A percentile compares a stretch with the other conserved stretches of the same genome.
These are phyloP conservation scores for Mallotus nudiflorus DNA, from an alignment of 345 rosid species.

Conservation along the genomic window DNA sequence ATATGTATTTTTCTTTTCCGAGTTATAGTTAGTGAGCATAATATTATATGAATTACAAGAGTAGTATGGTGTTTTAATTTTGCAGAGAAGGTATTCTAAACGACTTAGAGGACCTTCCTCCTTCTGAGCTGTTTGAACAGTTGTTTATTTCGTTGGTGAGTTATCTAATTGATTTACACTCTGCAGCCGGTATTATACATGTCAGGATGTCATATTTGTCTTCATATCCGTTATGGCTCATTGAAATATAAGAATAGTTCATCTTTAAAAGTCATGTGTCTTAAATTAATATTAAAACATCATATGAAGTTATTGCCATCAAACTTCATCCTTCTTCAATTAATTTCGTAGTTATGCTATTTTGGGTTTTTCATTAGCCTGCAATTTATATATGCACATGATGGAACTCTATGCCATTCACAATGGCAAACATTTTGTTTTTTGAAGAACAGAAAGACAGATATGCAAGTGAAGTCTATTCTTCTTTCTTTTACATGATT, in stretches of 20 bases:
- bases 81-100: slow-evolving; percentile 86
- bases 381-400: not conserved
- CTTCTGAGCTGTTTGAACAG: slow-evolving; percentile 73
- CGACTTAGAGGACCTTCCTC: slow-evolving; percentile 70
- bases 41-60: slow-evolving; percentile 10
- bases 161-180: slow-evolving; percentile 10
- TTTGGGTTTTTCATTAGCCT: not conserved
- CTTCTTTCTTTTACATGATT: not conserved
- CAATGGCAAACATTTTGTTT: too few species aligned
- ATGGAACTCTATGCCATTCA: not conserved
- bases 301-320: not conserved
- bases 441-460: not conserved
- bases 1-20: not conserved
- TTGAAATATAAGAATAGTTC: not conserved
- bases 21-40: slow-evolving; percentile 1
- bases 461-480: not conserved
- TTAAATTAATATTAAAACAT: not conserved
- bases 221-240: not conserved
- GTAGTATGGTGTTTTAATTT: slow-evolving; percentile 15
- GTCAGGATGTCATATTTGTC: not conserved
- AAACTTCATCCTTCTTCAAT: not conserved
- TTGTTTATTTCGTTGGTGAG: slow-evolving; percentile 83
- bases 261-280: not conserved
- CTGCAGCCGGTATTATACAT: not conserved
- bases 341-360: not conserved